Conservation (phyloP, 1,284 basidiomycete species). For the Tausonia pullulans region DNA sequence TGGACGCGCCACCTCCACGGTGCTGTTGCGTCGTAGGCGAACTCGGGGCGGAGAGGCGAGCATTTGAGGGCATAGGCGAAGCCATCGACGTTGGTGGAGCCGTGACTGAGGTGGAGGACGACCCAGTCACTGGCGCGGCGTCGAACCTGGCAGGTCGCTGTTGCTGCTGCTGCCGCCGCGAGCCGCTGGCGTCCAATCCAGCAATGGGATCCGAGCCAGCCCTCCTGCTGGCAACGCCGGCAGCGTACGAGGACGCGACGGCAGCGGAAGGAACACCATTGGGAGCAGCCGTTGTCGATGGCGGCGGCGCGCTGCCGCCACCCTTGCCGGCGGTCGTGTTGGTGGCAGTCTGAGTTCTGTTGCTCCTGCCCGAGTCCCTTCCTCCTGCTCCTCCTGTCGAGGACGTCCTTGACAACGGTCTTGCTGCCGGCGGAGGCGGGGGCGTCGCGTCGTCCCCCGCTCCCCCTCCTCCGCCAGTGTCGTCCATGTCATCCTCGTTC, state of each 20-base stretch:
- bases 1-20: neutral
- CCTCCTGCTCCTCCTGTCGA: neutral
- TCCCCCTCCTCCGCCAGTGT: neutral
- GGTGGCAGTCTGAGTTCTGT: neutral
- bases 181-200: no score
- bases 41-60: neutral
- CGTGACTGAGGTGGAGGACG: neutral
- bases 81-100: neutral
- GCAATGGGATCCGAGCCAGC: no score
- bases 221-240: no score
- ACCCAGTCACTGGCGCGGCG: no score
- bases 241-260: no score
- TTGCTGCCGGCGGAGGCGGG: neutral
- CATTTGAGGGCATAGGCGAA: neutral
- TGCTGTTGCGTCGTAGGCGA: no score
- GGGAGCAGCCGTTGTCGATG: neutral
- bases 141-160: no score
- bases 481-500: constrained; percentile 21
- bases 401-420: neutral
- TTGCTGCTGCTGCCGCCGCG: no score
- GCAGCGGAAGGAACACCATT: no score
- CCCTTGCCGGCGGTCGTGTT: neutral
- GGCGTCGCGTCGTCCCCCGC: neutral
- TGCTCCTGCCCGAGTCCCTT: neutral
- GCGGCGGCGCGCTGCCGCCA: neutral